These are phyloP conservation scores for Trichomonas gallinae DNA, from an alignment of 208 protist species.

Conservation along the genomic window DNA sequence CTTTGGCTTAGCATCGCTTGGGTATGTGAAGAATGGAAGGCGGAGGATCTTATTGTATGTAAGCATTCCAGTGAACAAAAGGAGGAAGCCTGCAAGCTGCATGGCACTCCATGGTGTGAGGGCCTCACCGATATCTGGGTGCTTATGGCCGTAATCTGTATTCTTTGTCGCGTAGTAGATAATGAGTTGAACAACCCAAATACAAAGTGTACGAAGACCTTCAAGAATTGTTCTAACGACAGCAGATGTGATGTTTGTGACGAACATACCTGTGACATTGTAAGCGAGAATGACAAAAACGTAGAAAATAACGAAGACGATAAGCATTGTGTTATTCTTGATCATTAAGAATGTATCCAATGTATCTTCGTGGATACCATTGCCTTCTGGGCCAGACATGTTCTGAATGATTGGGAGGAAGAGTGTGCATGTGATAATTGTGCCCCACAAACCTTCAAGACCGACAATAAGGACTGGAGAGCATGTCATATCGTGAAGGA, in stretches of 20 bases:
- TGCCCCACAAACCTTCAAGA: slow-evolving; percentile 19
- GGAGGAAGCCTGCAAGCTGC: not conserved
- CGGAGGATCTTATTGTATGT: not conserved
- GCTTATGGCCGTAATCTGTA: not conserved
- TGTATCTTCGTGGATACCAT: slow-evolving; percentile 20
- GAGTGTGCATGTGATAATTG: not conserved
- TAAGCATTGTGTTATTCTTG: not conserved
- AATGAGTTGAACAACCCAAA: not conserved
- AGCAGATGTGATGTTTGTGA: slow-evolving; percentile 1
- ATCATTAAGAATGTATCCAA: not conserved
- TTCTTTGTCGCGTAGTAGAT: not conserved
- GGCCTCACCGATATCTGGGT: not conserved
- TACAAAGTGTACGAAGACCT: not conserved
- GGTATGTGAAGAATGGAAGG: not conserved
- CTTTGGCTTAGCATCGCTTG: not conserved
- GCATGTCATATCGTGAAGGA: not conserved
- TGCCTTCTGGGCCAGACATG: not conserved
- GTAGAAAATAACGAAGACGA: not conserved
- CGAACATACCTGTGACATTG: not conserved
- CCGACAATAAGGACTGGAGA: slow-evolving; percentile 18
- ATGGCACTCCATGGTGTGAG: not conserved
- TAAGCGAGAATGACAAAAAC: not conserved
- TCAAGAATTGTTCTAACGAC: slow-evolving; percentile 16
- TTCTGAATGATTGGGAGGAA: not conserved
- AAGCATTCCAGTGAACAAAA: not conserved